These are phyloP conservation scores for Kwoniella heveanensis DNA, from an alignment of 768 basidiomycete species.

Conservation along the genomic window DNA sequence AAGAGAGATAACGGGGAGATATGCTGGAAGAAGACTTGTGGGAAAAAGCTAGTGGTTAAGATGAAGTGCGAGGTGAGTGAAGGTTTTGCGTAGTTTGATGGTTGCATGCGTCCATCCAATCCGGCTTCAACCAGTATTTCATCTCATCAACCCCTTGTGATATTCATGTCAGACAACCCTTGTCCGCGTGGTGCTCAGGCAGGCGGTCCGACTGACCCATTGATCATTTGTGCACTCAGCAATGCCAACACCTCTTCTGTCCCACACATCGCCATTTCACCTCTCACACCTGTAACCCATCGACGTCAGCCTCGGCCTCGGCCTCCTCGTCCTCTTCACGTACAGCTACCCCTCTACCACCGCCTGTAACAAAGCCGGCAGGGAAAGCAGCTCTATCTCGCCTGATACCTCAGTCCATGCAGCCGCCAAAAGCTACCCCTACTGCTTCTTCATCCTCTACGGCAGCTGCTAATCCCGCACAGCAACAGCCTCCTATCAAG, in stretches of 20 bases:
- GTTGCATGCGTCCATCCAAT: too few relatives aligned
- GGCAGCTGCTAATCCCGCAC: conserved; percentile 15
- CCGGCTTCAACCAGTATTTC: too few relatives aligned
- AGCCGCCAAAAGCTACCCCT: conserved; percentile 8
- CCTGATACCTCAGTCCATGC: conserved; percentile 22
- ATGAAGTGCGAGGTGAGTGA: conserved; percentile 53
- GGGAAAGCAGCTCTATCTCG: conserved; percentile 28
- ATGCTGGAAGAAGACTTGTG: conserved; percentile 51
- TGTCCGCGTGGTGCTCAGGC: too few relatives aligned
- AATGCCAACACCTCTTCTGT: conserved; percentile 49
- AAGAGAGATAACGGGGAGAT: conserved; percentile 51
- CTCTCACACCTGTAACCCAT: conserved; percentile 43
- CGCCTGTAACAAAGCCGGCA: conserved; percentile 10
- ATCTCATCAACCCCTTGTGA: too few relatives aligned
- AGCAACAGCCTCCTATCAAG: conserved; percentile 3
- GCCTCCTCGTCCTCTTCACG: conserved; percentile 21
- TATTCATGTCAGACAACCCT: too few relatives aligned
- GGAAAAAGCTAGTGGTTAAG: conserved; percentile 49
- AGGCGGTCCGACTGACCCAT: too few relatives aligned
- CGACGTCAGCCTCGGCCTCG: conserved; percentile 25
- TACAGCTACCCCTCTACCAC: conserved; percentile 30
- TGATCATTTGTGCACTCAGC: conserved; percentile 15
- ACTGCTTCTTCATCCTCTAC: not conserved
- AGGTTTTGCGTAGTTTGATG: too few relatives aligned
- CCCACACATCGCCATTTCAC: conserved; percentile 51